phyloP scores from a whole-genome alignment of 331 rosid genomes.

The Phaseolus coccineus region DNA sequence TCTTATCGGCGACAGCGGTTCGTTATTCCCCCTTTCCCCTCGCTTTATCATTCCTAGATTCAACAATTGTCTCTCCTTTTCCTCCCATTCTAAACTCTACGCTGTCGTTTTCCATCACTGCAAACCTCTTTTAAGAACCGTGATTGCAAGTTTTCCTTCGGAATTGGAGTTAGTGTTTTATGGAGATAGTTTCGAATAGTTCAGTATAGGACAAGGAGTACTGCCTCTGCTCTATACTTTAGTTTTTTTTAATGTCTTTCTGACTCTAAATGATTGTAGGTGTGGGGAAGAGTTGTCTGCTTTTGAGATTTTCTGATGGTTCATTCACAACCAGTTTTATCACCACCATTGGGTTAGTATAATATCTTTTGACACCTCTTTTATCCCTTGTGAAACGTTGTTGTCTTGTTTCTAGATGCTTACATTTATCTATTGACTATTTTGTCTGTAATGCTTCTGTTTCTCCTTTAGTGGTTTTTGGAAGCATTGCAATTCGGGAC shows the following conservation, averaged over 20 bases:
- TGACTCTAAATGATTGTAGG: slow-evolving; percentile 58
- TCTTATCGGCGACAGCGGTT: slow-evolving; percentile 91
- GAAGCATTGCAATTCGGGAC: slow-evolving; percentile 23
- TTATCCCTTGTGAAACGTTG: slow-evolving; percentile 9
- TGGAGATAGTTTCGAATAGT: not conserved
- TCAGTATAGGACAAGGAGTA: not conserved
- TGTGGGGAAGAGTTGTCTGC: slow-evolving; percentile 94
- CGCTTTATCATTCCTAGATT: not conserved
- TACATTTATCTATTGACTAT: slow-evolving; percentile 19
- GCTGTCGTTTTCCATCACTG: not conserved
- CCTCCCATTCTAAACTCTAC: not conserved
- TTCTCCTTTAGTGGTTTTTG: slow-evolving; percentile 36
- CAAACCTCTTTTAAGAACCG: not conserved
- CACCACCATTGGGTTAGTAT: slow-evolving; percentile 88
- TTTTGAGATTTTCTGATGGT: slow-evolving; percentile 90
- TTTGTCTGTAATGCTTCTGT: slow-evolving; percentile 1
- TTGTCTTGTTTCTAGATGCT: slow-evolving; percentile 20
- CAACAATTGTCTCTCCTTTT: not conserved
- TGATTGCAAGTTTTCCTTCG: not conserved
- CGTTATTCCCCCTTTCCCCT: slow-evolving; percentile 15
- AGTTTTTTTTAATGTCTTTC: not conserved
- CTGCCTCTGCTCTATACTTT: not conserved
- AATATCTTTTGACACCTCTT: not conserved
- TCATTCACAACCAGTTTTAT: slow-evolving; percentile 91
- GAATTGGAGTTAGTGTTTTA: not conserved